Conservation (phyloP, 2,329 filamentous ascomycete species). For the Epichloe scottii region DNA sequence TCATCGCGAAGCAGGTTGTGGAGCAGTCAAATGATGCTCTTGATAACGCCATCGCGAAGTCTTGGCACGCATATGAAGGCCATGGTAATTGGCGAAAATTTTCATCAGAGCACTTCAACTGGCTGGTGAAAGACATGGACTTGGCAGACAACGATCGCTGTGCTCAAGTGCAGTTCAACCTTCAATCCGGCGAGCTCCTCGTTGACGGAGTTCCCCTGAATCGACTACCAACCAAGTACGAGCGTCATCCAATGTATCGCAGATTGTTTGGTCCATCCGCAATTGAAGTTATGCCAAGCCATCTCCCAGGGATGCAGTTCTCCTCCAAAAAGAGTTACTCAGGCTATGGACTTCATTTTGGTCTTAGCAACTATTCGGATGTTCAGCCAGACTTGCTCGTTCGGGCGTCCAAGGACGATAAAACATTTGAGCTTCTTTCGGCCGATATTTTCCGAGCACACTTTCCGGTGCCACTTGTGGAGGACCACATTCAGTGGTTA, state of each 20-base stretch:
- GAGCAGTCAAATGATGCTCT: not conserved
- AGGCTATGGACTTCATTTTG: constrained; percentile 25
- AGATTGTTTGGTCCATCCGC: constrained; percentile 7
- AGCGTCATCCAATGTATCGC: constrained; percentile 16
- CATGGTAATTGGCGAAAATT: not conserved
- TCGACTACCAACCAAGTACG: constrained; percentile 32
- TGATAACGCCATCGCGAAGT: not conserved
- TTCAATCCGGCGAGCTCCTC: constrained; percentile 37
- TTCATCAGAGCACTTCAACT: not conserved
- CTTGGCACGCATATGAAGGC: not conserved
- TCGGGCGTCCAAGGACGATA: constrained; percentile 9
- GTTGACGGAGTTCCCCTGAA: constrained; percentile 37
- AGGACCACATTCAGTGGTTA: constrained; percentile 35
- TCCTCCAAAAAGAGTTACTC: constrained; percentile 21
- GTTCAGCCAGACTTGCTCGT: constrained; percentile 20
- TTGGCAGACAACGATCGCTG: not conserved
- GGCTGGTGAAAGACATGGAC: not conserved
- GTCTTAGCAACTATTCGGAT: constrained; percentile 5
- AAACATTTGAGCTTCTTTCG: constrained; percentile 21
- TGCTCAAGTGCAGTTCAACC: constrained; percentile 30
- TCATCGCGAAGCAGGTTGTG: not conserved
- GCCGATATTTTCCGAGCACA: constrained; percentile 11
- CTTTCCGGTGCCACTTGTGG: constrained; percentile 25
- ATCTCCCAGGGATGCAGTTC: constrained; percentile 23
- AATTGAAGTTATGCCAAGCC: constrained; percentile 12